A percentile compares a stretch with the other conserved stretches of the same genome.
Conservation (phyloP, 306 rosid species). For the Luffa acutangula region DNA sequence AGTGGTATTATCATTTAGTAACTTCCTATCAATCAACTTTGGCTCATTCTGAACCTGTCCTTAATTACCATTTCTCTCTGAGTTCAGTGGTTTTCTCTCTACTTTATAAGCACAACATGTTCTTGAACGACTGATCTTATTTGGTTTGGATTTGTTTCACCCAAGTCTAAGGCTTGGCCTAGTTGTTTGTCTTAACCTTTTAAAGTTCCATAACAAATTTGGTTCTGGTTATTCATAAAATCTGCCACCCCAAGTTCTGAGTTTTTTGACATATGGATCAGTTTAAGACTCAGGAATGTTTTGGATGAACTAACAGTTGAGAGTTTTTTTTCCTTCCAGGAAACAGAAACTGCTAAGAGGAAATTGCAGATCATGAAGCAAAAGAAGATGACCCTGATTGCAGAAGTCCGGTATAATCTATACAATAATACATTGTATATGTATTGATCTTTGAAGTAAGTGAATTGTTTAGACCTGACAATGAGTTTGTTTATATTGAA, state of each 20-base stretch:
- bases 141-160: background rate
- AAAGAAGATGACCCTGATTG: slow-evolving; percentile 43
- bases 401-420: slow-evolving; percentile 67
- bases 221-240: background rate
- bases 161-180: background rate
- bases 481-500: slow-evolving; percentile 21
- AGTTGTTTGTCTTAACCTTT: background rate
- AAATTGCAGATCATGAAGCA: slow-evolving; percentile 47
- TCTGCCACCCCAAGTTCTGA: background rate
- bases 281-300: background rate
- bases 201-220: background rate
- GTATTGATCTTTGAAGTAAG: background rate
- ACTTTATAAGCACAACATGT: background rate
- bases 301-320: slow-evolving; percentile 9
- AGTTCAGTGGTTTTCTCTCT: background rate
- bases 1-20: background rate
- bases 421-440: background rate
- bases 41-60: background rate
- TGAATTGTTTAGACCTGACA: background rate
- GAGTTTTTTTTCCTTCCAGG: slow-evolving; percentile 31
- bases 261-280: background rate
- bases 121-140: background rate
- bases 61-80: background rate
- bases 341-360: slow-evolving; percentile 48
- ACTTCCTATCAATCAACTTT: background rate